Base-by-base conservation (phyloP, 2,329 filamentous ascomycete species). In the Verticillium klebahnii region DNA sequence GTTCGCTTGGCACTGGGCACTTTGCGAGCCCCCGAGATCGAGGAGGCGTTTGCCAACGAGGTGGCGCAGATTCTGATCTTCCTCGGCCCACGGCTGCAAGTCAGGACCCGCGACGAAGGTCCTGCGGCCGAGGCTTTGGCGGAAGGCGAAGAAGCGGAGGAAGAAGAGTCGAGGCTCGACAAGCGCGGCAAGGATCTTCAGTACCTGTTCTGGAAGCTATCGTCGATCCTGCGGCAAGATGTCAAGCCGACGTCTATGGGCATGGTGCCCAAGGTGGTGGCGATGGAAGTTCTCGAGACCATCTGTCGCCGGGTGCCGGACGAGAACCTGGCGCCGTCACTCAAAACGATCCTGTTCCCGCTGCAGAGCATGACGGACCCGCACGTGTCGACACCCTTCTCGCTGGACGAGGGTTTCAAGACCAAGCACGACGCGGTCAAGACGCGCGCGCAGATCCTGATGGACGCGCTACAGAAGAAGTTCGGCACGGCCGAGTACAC, bases 351-450 rank as follows among this genome's bases (percentile, higher is more conserved):
- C 36, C 77, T 87, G 50, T 76, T 80, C 14, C 84, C 85, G 0
- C 83, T 98, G 6, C 89, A 94, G 71, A 91, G 95, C 71, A 80
- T 99, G 40, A 96, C 93, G 0, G 93, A 97, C 72, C 82, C 89
- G 1, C 85, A 85, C 1, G 92, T 94, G 58, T 85, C 89, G 0
- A 78, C 84, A 15, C 91, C 92, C 0, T 88, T 87, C 66, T 90
- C 89, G 29, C 85, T 85, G 6, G 90, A 94, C 68, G 85, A 89
- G 61, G 72, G 78, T 0, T 94, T 93, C 79, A 86, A 84, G 67
- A 80, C 83, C 6, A 84, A 82, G 23, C 89, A 93, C 73, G 89
- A 92, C 65, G 80, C 80, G 0, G 80, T 99, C 37, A 87, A 89
- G 67, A 82, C 85, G 50, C 88, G 89, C 62, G 89, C 91, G 5